Conservation (phyloP, 345 rosid genomes). For the Triadica sebifera region DNA sequence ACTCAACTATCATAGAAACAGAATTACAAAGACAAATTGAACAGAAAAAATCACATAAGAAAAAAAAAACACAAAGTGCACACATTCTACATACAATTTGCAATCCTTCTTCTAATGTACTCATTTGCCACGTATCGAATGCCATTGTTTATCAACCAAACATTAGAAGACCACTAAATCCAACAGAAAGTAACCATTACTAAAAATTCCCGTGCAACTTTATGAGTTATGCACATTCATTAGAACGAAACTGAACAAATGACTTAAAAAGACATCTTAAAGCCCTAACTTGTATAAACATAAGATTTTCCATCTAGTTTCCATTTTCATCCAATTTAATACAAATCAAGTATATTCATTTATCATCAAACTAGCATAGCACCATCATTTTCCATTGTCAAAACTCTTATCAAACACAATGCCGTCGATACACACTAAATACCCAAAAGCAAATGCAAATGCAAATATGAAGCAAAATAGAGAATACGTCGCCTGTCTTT, state of each 20-base stretch:
- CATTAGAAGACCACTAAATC: background rate
- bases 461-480: too few relatives aligned
- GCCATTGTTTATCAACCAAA: too few relatives aligned
- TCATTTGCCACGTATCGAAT: background rate
- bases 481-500: too few relatives aligned
- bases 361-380: too few relatives aligned
- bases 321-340: background rate
- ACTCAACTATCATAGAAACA: background rate
- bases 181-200: background rate
- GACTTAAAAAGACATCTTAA: background rate
- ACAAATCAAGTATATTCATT: too few relatives aligned
- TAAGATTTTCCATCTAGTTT: background rate
- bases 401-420: too few relatives aligned
- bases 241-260: background rate
- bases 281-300: background rate
- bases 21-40: background rate
- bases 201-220: background rate
- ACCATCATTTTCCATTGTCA: too few relatives aligned
- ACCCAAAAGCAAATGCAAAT: too few relatives aligned
- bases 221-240: background rate
- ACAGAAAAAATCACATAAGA: background rate
- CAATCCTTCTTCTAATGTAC: background rate
- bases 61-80: background rate
- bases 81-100: too few relatives aligned
- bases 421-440: too few relatives aligned